Conservation (phyloP, 2,329 filamentous ascomycete species). For the Zymoseptoria tritici region DNA sequence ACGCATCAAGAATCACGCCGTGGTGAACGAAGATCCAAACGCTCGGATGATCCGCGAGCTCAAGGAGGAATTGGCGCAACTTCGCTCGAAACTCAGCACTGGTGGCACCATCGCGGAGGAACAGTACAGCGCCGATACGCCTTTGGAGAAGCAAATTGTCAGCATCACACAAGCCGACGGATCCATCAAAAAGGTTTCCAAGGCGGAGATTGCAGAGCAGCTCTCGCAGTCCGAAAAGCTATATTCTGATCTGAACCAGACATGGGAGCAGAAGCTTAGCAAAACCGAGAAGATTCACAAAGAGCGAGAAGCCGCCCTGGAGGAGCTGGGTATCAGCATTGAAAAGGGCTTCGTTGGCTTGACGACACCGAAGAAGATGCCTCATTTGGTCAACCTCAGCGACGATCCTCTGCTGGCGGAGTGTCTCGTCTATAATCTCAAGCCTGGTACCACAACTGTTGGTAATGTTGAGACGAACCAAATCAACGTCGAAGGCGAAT, state of each 20-base stretch:
- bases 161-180: conserved; percentile 85
- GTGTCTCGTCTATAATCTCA: conserved; percentile 95
- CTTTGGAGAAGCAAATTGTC: conserved; percentile 90
- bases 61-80: conserved; percentile 82
- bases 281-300: conserved; percentile 98
- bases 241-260: conserved; percentile 92
- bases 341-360: conserved; percentile 96
- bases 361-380: conserved; percentile 97
- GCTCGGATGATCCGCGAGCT: conserved; percentile 97
- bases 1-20: conserved; percentile 98
- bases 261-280: conserved; percentile 91
- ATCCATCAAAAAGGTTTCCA: conserved; percentile 86
- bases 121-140: conserved; percentile 85
- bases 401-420: conserved; percentile 76
- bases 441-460: conserved; percentile 87
- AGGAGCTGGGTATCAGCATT: conserved; percentile 96
- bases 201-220: conserved; percentile 96
- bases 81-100: conserved; percentile 70
- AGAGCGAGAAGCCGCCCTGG: conserved; percentile 86
- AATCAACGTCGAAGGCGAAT: conserved; percentile 10
- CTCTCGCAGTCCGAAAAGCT: conserved; percentile 94
- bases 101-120: conserved; percentile 53
- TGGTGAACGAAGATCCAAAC: conserved; percentile 98
- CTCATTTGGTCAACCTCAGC: conserved; percentile 93
- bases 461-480: conserved; percentile 85